Evolutionary conservation across 2,329 filamentous ascomycete genomes (phyloP).

Genomic region (Alternaria sp.): DNA sequence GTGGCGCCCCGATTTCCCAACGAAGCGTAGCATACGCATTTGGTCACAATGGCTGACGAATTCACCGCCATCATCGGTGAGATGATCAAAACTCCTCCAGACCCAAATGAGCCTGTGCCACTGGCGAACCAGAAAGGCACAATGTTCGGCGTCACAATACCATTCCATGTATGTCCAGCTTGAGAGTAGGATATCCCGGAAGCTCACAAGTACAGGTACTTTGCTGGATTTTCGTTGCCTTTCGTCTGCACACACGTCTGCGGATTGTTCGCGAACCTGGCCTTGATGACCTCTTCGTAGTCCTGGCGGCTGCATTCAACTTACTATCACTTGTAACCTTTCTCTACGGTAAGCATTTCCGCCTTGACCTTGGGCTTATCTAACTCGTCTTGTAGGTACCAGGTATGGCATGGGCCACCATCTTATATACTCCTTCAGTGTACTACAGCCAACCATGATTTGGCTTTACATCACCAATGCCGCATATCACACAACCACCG

Average conservation of each 20-base stretch:
- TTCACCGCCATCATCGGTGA: slow-evolving; percentile 22
- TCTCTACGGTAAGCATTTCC: slow-evolving; percentile 25
- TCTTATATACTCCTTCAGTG: slow-evolving; percentile 25
- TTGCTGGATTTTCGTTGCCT: slow-evolving; percentile 34
- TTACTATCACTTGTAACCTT: slow-evolving; percentile 30
- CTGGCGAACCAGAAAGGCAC: slow-evolving; percentile 30
- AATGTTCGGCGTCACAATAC: slow-evolving; percentile 38
- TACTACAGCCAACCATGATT: slow-evolving; percentile 26
- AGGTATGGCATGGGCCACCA: slow-evolving; percentile 44
- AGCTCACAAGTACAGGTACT: slow-evolving; percentile 30
- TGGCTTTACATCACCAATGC: slow-evolving; percentile 38
- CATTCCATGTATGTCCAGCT: slow-evolving; percentile 34
- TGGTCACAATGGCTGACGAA: slow-evolving; percentile 11
- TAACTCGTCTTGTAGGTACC: slow-evolving; percentile 28
- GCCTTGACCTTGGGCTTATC: neutral
- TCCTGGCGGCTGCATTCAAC: slow-evolving; percentile 37
- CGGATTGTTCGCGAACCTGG: slow-evolving; percentile 38
- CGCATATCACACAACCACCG: slow-evolving; percentile 39
- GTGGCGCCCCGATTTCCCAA: neutral
- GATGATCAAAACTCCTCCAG: slow-evolving; percentile 31
- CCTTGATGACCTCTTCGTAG: slow-evolving; percentile 48
- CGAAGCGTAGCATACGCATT: neutral
- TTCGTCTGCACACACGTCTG: slow-evolving; percentile 40
- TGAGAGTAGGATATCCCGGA: neutral
- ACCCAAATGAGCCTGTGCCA: slow-evolving; percentile 34